Evolutionary conservation across 768 basidiomycete species (phyloP).

Genomic region (Podaxis sp.): DNA sequence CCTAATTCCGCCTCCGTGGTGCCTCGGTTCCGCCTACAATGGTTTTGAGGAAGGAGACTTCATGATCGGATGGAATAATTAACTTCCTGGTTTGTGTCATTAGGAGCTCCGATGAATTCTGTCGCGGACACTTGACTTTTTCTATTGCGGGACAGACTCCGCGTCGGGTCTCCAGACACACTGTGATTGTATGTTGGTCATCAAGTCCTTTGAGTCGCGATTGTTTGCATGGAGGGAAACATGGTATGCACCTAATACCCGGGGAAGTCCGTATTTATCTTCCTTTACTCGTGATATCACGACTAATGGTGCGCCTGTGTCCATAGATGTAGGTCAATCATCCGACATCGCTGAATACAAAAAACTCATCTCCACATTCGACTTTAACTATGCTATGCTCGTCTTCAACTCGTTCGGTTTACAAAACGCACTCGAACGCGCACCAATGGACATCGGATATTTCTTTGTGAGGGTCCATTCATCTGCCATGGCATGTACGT

Average conservation of each 20-base stretch:
- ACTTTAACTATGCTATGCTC: conserved; percentile 82
- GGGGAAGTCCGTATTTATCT: conserved; percentile 28
- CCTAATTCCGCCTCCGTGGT: background rate
- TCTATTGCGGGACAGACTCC: conserved; percentile 81
- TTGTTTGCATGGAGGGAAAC: conserved; percentile 57
- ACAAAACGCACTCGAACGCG: conserved; percentile 89
- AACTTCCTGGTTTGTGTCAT: conserved; percentile 3
- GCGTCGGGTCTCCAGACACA: conserved; percentile 81
- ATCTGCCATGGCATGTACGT: conserved; percentile 68
- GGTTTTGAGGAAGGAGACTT: background rate
- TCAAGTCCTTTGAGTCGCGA: conserved; percentile 84
- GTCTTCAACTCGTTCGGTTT: conserved; percentile 96
- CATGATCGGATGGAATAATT: background rate
- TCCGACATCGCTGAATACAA: conserved; percentile 40
- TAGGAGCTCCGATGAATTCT: conserved; percentile 89
- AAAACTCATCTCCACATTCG: conserved; percentile 62
- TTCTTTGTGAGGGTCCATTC: conserved; percentile 82
- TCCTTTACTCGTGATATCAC: background rate
- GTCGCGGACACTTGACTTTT: conserved; percentile 83
- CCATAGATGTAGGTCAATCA: conserved; percentile 25
- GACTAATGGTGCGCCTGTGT: background rate
- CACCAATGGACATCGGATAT: conserved; percentile 71
- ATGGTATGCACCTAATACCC: conserved; percentile 43
- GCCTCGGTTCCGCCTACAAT: background rate
- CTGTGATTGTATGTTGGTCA: conserved; percentile 82